Evolutionary conservation across 2,329 filamentous ascomycete genomes (phyloP).

Genomic region (Ophiosphaerella herpotricha): DNA sequence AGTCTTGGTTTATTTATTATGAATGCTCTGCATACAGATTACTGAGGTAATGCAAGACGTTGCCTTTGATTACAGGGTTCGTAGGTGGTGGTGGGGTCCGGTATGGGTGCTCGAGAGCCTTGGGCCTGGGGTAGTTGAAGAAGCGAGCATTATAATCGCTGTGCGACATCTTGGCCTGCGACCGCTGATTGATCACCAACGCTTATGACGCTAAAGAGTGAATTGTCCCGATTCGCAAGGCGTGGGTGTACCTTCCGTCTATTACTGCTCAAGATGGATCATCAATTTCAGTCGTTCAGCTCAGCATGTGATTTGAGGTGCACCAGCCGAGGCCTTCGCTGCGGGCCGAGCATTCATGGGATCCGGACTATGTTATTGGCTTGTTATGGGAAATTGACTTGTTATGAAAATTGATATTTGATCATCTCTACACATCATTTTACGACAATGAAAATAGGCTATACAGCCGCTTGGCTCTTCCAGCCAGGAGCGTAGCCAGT

Average conservation of each 20-base stretch:
- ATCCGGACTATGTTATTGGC: no score
- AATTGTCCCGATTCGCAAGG: no score
- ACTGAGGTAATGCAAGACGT: slow-evolving; percentile 64
- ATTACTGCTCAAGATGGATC: no score
- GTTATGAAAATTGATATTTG: neutral
- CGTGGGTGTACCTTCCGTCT: no score
- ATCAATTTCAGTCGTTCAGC: no score
- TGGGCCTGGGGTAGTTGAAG: slow-evolving; percentile 44
- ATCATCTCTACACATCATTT: neutral
- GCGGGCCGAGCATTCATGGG: no score
- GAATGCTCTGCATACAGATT: slow-evolving; percentile 56
- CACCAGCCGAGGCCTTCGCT: no score
- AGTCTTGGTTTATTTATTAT: slow-evolving; percentile 6
- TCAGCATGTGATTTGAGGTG: no score
- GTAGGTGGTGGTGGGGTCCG: slow-evolving; percentile 45
- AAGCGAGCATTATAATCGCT: slow-evolving; percentile 23
- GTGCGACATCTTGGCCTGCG: slow-evolving; percentile 27
- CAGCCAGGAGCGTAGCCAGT: no score
- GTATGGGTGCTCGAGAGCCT: slow-evolving; percentile 39
- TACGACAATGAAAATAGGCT: neutral
- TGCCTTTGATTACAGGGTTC: slow-evolving; percentile 73
- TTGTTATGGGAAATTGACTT: no score
- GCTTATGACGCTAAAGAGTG: no score
- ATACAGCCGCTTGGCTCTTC: no score
- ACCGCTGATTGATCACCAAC: neutral